phyloP scores from a whole-genome alignment of 257 asterid species.

The Cynanchum wilfordii region DNA sequence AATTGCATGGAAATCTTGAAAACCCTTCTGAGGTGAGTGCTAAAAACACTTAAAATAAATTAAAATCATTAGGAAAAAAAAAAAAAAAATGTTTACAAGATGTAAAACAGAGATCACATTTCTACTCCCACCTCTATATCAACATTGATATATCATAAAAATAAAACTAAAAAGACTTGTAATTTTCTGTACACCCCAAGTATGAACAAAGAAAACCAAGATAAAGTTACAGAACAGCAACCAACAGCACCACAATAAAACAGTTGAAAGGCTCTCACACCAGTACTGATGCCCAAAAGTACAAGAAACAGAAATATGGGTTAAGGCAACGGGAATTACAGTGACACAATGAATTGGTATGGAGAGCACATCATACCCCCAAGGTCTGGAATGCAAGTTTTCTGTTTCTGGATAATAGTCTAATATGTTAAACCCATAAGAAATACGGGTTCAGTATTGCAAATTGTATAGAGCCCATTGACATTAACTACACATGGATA shows the following conservation, averaged over 20 bases:
- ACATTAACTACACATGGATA: neutral
- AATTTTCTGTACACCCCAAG: neutral
- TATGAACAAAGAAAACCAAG: neutral
- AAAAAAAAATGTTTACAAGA: neutral
- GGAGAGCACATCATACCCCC: neutral
- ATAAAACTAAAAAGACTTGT: too few species aligned
- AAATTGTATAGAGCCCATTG: neutral
- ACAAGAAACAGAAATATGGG: too few species aligned
- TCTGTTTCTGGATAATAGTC: neutral
- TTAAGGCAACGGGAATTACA: neutral
- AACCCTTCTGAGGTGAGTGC: neutral
- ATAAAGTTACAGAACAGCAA: neutral
- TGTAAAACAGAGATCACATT: neutral
- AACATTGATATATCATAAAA: too few species aligned
- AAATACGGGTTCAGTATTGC: neutral
- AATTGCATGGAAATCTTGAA: neutral
- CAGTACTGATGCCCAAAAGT: neutral
- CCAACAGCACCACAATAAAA: neutral
- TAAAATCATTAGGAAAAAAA: too few species aligned
- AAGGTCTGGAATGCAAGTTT: neutral
- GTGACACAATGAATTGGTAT: neutral
- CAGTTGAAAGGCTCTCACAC: neutral
- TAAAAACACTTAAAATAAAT: neutral
- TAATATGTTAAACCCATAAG: neutral
- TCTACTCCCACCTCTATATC: neutral